Evolutionary conservation across 257 asterid species (phyloP).

Genomic region (Nicotiana tomentosiformis): DNA sequence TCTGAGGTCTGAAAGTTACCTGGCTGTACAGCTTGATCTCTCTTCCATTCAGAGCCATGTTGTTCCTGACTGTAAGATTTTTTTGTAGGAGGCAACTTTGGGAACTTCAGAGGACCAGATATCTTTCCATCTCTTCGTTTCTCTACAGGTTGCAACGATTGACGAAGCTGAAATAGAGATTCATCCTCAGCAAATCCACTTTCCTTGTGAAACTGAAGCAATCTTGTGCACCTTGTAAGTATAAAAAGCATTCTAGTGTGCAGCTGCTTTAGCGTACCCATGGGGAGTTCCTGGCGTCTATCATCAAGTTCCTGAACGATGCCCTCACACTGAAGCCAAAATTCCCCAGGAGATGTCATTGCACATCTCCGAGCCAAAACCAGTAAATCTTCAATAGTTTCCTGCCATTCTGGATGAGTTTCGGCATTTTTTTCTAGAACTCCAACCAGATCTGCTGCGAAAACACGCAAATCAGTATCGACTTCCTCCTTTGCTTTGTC

Average conservation of each 20-base stretch:
- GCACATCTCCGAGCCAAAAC: constrained; percentile 92
- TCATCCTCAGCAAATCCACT: constrained; percentile 91
- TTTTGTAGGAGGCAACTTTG: constrained; percentile 43
- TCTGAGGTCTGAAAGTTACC: constrained; percentile 36
- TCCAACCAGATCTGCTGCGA: constrained; percentile 94
- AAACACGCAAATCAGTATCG: constrained; percentile 86
- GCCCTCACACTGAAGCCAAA: constrained; percentile 99
- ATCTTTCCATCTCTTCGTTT: constrained; percentile 41
- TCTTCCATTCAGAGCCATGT: constrained; percentile 60
- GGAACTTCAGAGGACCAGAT: constrained; percentile 41
- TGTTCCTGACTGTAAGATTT: constrained; percentile 95
- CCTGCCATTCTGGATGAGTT: constrained; percentile 96
- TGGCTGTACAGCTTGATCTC: constrained; percentile 35
- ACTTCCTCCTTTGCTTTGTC: constrained; percentile 99
- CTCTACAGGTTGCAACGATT: constrained; percentile 75
- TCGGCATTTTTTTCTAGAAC: constrained; percentile 88
- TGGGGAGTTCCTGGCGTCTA: constrained; percentile 94
- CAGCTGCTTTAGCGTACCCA: constrained; percentile 89
- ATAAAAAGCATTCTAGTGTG: constrained; percentile 98
- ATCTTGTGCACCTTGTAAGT: constrained; percentile 93
- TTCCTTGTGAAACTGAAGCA: constrained; percentile 96
- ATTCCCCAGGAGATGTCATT: constrained; percentile 91
- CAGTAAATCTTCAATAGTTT: constrained; percentile 90
- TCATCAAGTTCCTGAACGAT: constrained; percentile 97
- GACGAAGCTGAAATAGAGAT: constrained; percentile 63